phyloP scores from a whole-genome alignment of 1,284 basidiomycete genomes.

The Leccinum fuscescens region DNA sequence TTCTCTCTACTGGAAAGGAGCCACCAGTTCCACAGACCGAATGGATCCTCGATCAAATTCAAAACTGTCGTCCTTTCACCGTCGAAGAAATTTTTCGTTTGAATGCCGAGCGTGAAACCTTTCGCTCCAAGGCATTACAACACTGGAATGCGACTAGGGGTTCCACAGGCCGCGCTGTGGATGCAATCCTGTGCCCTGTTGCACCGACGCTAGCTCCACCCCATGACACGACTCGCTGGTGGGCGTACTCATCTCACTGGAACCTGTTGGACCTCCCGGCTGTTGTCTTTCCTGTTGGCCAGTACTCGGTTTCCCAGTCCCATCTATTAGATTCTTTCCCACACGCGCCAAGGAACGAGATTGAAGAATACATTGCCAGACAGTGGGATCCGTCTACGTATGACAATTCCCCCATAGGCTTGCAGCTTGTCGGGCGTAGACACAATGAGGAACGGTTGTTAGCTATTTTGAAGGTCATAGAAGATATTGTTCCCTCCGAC shows the following conservation, averaged over 20 bases:
- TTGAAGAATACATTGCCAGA: conserved; percentile 38
- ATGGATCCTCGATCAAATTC: conserved; percentile 47
- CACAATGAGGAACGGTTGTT: conserved; percentile 50
- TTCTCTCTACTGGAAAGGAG: conserved; percentile 38
- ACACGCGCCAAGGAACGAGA: conserved; percentile 36
- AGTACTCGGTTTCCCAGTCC: conserved; percentile 18
- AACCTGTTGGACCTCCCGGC: conserved; percentile 57
- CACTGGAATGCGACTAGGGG: conserved; percentile 53
- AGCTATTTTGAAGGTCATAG: conserved; percentile 44
- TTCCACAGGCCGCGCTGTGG: conserved; percentile 50
- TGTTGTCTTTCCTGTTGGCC: conserved; percentile 50
- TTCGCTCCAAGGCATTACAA: conserved; percentile 42
- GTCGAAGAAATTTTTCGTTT: conserved; percentile 43
- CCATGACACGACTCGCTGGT: conserved; percentile 50
- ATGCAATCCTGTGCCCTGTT: conserved; percentile 54
- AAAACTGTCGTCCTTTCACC: conserved; percentile 36
- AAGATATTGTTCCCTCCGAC: conserved; percentile 29
- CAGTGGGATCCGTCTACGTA: conserved; percentile 47
- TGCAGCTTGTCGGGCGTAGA: conserved; percentile 50
- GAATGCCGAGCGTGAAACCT: conserved; percentile 45
- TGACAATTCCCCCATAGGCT: conserved; percentile 43
- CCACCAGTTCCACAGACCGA: conserved; percentile 42
- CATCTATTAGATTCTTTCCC: conserved; percentile 1
- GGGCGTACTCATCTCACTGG: conserved; percentile 55
- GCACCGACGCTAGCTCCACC: conserved; percentile 50